These are phyloP conservation scores for Chlorella sorokiniana DNA, from an alignment of 139 green algal species.

Conservation along the genomic window DNA sequence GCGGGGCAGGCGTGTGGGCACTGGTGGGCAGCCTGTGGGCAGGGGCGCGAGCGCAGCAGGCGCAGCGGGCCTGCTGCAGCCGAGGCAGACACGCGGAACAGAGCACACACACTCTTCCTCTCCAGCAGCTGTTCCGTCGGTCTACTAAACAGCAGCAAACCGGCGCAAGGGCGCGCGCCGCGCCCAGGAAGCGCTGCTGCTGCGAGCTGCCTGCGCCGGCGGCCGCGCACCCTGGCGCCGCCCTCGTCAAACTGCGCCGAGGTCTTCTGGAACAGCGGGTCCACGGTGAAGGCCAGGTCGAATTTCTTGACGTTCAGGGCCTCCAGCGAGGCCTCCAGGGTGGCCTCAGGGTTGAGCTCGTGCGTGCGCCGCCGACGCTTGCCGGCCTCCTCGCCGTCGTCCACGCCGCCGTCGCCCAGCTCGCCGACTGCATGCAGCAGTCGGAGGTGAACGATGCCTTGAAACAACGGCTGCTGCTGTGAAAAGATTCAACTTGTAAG, in stretches of 20 bases:
- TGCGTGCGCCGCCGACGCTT: constrained; percentile 16
- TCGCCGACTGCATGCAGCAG: constrained; percentile 5
- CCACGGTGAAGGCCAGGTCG: constrained; percentile 71
- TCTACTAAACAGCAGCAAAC: not conserved
- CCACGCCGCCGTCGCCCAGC: constrained; percentile 32
- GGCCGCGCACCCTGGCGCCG: constrained; percentile 53
- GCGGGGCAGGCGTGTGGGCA: not conserved
- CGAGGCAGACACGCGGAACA: no score
- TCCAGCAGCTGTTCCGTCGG: not conserved
- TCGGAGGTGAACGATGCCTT: not conserved
- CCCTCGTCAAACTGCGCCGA: constrained; percentile 90
- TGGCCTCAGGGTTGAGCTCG: constrained; percentile 54
- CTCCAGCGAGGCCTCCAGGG: constrained; percentile 69
- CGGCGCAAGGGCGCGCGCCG: no score
- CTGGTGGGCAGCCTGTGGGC: no score
- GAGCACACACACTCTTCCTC: no score
- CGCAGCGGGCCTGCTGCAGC: no score
- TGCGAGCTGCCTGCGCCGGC: not conserved
- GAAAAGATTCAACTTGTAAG: not conserved
- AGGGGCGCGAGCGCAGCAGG: no score
- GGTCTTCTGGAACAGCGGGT: constrained; percentile 88
- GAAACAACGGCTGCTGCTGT: no score
- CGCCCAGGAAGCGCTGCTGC: no score
- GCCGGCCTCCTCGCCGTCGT: constrained; percentile 10
- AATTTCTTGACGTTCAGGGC: constrained; percentile 81